Base-by-base conservation (phyloP, 306 rosid genomes). In the Casuarina equisetifolia region DNA sequence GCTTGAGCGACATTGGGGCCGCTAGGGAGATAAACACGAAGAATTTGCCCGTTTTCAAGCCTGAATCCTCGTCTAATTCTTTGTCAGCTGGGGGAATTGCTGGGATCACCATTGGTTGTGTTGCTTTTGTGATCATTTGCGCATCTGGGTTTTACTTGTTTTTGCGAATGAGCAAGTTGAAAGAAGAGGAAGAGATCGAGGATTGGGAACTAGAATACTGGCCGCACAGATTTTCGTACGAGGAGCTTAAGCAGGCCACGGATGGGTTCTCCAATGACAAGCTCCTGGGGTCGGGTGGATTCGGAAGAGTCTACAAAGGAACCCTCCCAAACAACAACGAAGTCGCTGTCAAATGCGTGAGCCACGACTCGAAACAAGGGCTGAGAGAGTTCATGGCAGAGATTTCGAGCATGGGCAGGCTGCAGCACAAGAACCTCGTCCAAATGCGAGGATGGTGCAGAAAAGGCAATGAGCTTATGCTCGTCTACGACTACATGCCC, bases 381-480 rank as follows among this genome's bases (percentile, higher is more conserved):
- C 17, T 92, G 32, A 61, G 89, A 20, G 98, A 94, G 38, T 94
- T 94, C 81, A 94, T 94, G 98, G 98, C 97, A 0, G 98, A 95
- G 86, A 95, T 95, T 46, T 84, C 93, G 0, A 92, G 97, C 53
- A 92, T 95, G 93, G 98, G 98, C 7, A 86, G 98, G 78, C 80
- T 95, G 2, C 97, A 95, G 19, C 98, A 95, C 74, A 95, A 95
- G 80, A 91, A 92, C 20, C 44, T 95, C 36, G 98, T 95, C 1
- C 97, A 92, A 76, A 82, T 95, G 95, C 78, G 93, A n/a, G 97
- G 98, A 0, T 95, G 98, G 98, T 95, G 98, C 49, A 85, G 97
- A 71, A 92, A 91, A 46, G 79, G 88, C 9, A 91, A 82, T 66
- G 76, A 89, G 38, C 81, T 95, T 9, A 85, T 95, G 97, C 85